Conservation (phyloP, 2,329 filamentous ascomycete genomes). For the Fusarium sacchari region DNA sequence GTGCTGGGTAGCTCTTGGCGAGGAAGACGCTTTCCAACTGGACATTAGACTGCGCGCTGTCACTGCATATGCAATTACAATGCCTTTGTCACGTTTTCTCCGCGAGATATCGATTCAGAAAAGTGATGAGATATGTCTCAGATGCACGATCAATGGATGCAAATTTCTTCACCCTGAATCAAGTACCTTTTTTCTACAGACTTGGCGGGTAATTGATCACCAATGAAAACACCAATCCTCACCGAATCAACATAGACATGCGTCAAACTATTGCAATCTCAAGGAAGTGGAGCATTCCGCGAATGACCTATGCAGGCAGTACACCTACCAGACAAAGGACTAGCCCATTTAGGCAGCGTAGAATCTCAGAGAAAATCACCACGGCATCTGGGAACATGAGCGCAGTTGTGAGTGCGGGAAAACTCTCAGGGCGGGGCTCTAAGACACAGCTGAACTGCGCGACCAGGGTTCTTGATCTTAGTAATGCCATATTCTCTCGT, state of each 20-base stretch:
- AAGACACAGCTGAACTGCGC: neutral
- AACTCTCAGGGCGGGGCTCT: neutral
- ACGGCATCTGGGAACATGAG: too few relatives aligned
- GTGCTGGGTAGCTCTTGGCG: too few relatives aligned
- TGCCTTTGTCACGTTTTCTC: neutral
- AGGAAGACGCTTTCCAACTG: too few relatives aligned
- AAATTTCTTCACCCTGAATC: fast-evolving
- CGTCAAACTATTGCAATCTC: neutral
- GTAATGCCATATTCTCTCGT: fast-evolving
- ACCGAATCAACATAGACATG: neutral
- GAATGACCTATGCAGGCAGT: neutral
- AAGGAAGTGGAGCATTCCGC: too few relatives aligned
- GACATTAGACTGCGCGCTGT: neutral
- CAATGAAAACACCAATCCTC: neutral
- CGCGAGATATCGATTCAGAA: neutral
- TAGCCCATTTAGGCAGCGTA: fast-evolving
- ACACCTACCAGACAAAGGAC: too few relatives aligned
- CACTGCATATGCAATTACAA: neutral
- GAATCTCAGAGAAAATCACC: neutral
- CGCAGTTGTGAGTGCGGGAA: too few relatives aligned
- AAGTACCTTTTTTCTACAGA: too few relatives aligned
- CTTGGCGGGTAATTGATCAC: fast-evolving
- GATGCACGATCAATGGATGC: neutral
- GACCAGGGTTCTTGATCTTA: too few relatives aligned
- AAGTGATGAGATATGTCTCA: neutral